Percentiles rank a stretch among this genome's conserved stretches.
Evolutionary conservation across 176 grass and related monocot species (phyloP).

Genomic region (Phoenix dactylifera): DNA sequence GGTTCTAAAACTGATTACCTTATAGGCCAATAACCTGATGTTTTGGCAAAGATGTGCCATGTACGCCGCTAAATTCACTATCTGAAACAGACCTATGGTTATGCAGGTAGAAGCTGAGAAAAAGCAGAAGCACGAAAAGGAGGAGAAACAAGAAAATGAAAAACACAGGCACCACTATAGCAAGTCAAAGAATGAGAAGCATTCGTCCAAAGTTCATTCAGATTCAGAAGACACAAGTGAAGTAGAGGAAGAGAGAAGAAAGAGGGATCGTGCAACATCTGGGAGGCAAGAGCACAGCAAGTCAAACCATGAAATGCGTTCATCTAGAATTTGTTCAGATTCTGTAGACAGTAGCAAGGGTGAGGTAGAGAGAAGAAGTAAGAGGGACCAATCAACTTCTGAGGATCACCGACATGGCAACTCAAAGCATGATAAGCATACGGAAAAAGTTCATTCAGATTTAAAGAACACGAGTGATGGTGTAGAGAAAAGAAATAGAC

Average conservation of each 20-base stretch:
- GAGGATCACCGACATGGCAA: background rate
- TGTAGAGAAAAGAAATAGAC: conserved; percentile 36
- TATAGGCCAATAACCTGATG: too few species aligned
- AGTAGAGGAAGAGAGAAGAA: conserved; percentile 34
- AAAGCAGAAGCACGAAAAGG: conserved; percentile 48
- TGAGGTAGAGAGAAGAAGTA: conserved; percentile 3
- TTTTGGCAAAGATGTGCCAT: too few species aligned
- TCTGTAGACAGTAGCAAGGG: conserved; percentile 7
- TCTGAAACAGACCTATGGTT: background rate
- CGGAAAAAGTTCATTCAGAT: conserved; percentile 18
- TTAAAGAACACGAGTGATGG: conserved; percentile 15
- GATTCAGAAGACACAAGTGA: conserved; percentile 50
- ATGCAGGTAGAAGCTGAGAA: conserved; percentile 73
- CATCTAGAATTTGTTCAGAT: conserved; percentile 27
- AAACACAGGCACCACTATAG: conserved; percentile 46
- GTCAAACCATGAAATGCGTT: conserved; percentile 43
- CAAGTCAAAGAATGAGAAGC: conserved; percentile 51
- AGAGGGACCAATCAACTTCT: background rate
- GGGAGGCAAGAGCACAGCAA: conserved; percentile 31
- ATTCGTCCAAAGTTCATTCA: conserved; percentile 24
- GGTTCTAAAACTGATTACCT: too few species aligned
- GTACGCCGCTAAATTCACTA: too few species aligned
- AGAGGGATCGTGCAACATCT: conserved; percentile 14
- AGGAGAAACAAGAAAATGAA: conserved; percentile 52
- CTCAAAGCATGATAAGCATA: conserved; percentile 20